Evolutionary conservation across 495 filamentous ascomycete genomes (phyloP).

Genomic region (Neurospora cerealis): DNA sequence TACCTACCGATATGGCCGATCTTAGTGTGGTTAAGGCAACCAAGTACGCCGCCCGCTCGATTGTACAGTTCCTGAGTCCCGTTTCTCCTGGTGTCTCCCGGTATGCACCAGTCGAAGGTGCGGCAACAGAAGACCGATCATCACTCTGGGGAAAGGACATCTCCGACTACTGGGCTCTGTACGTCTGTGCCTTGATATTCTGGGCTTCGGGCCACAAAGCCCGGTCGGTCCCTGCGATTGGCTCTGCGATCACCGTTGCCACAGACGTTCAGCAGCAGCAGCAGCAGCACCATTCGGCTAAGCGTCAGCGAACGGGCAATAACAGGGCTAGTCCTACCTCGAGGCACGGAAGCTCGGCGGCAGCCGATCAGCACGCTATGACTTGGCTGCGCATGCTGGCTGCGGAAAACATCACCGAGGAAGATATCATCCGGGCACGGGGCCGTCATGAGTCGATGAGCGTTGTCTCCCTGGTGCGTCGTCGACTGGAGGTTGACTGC

Average conservation of each 20-base stretch:
- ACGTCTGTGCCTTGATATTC: slow-evolving; percentile 37
- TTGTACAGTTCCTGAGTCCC: slow-evolving; percentile 14
- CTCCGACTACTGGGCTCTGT: slow-evolving; percentile 39
- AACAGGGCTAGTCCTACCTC: slow-evolving; percentile 54
- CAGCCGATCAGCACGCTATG: slow-evolving; percentile 36
- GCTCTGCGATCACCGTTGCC: slow-evolving; percentile 45
- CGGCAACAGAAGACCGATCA: background rate
- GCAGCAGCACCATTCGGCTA: slow-evolving; percentile 1
- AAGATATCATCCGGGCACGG: slow-evolving; percentile 19
- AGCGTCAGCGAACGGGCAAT: slow-evolving; percentile 50
- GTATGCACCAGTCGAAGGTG: background rate
- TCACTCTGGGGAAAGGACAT: slow-evolving; percentile 23
- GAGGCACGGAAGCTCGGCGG: slow-evolving; percentile 16
- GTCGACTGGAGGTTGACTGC: slow-evolving; percentile 30
- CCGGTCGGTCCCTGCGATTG: background rate
- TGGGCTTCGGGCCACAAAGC: slow-evolving; percentile 33
- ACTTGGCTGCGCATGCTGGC: slow-evolving; percentile 58
- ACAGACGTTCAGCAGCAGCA: slow-evolving; percentile 39
- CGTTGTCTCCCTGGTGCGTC: slow-evolving; percentile 29
- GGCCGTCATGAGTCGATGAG: slow-evolving; percentile 24
- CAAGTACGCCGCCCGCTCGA: slow-evolving; percentile 23
- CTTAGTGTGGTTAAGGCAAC: slow-evolving; percentile 15
- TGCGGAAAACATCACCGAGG: slow-evolving; percentile 29
- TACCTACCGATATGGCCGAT: background rate
- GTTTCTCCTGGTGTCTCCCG: background rate